Evolutionary conservation across 441 rosid species (phyloP).

Genomic region (Populus tomentosa): DNA sequence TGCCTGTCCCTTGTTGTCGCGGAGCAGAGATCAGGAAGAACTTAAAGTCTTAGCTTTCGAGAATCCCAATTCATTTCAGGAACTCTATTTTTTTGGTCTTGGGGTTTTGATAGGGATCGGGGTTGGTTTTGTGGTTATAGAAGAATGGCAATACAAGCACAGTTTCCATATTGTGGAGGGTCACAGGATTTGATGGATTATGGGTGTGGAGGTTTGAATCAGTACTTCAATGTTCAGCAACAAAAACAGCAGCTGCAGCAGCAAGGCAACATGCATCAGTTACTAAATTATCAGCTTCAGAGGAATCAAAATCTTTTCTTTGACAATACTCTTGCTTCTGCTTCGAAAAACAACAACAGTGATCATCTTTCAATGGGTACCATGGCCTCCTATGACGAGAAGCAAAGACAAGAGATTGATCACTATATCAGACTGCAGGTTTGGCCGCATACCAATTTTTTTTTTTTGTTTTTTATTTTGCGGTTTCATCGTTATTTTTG

Average conservation of each 20-base stretch:
- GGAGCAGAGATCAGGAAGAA: background rate
- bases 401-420: slow-evolving; percentile 56
- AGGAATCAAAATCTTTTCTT: slow-evolving; percentile 29
- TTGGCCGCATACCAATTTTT: background rate
- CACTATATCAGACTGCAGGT: slow-evolving; percentile 59
- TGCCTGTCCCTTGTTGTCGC: background rate
- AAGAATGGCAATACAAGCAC: slow-evolving; percentile 71
- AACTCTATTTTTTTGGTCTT: background rate
- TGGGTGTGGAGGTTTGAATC: slow-evolving; percentile 31
- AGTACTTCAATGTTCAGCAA: slow-evolving; percentile 26
- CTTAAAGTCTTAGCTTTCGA: background rate
- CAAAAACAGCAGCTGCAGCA: slow-evolving; percentile 25
- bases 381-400: slow-evolving; percentile 31
- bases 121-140: background rate
- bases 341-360: slow-evolving; percentile 2
- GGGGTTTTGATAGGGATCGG: background rate
- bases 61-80: background rate
- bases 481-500: background rate
- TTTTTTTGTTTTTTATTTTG: background rate
- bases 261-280: slow-evolving; percentile 21
- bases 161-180: slow-evolving; percentile 41
- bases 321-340: slow-evolving; percentile 3
- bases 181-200: slow-evolving; percentile 43
- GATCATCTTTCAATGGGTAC: slow-evolving; percentile 14
- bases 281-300: slow-evolving; percentile 15